Evolutionary conservation across 116 monocot genomes (phyloP).

Genomic region (Papilionanthe hybrid): DNA sequence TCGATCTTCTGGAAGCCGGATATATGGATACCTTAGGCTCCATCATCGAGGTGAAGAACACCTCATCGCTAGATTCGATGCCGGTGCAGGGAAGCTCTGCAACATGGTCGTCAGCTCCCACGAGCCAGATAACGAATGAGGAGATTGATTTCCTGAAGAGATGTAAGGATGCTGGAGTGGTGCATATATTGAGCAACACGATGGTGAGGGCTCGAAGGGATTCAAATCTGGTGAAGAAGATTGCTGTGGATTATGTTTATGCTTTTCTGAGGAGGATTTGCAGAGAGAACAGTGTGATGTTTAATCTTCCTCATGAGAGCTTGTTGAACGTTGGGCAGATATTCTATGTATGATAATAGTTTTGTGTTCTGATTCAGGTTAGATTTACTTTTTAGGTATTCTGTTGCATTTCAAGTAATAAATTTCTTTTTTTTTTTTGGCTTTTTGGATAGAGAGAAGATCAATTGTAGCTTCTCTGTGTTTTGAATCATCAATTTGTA

Average conservation of each 20-base stretch:
- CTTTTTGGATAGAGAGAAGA: too few species aligned
- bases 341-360: slow-evolving; percentile 57
- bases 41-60: slow-evolving; percentile 6
- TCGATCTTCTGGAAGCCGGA: not conserved
- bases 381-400: not conserved
- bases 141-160: slow-evolving; percentile 32
- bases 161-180: slow-evolving; percentile 58
- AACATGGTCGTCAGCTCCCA: not conserved
- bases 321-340: slow-evolving; percentile 86
- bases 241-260: slow-evolving; percentile 66
- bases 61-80: slow-evolving; percentile 5
- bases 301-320: slow-evolving; percentile 85
- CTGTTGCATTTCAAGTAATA: too few species aligned
- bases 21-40: not conserved
- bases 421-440: too few species aligned
- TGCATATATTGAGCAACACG: slow-evolving; percentile 86
- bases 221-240: slow-evolving; percentile 48
- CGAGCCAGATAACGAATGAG: not conserved
- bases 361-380: not conserved
- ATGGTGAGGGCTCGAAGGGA: slow-evolving; percentile 59
- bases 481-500: too few species aligned
- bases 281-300: slow-evolving; percentile 75
- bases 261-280: slow-evolving; percentile 72
- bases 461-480: too few species aligned
- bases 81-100: not conserved